Evolutionary conservation across 1,284 basidiomycete species (phyloP), one percentile per base, ranked within the genome.

Genomic region (Trichosporon sp.): DNA sequence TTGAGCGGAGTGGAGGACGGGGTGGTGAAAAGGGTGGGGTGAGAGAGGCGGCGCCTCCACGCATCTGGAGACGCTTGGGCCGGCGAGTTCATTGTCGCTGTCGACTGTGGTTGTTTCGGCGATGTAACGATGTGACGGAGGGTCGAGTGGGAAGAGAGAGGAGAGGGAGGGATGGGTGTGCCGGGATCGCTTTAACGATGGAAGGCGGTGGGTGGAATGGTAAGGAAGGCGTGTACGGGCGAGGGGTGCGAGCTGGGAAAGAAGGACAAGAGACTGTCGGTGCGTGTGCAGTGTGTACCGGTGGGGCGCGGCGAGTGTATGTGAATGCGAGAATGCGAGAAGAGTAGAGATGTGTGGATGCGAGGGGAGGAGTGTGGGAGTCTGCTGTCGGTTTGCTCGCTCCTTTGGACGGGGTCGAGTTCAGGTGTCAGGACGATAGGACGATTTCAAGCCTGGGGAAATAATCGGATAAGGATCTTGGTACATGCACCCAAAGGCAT

Each of bases 11-110:
- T 63, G 14, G 59, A 63, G 32, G 59, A 26, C 32, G 59, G 59
- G 16, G 59, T 63, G 14, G 32, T 26, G 26, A 26, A 35, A 11
- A 40, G 38, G 14, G 31, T 35, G 5, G 63, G 65, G 3, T 70
- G 69, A 4, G 69, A 70, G 26, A 66, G 56, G n/a, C 69, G 65
- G 37, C 69, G 69, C 19, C 40, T 40, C 69, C 69, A 70, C 35
- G 48, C 54, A 43, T 31, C 16, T 2, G 56, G 37, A 26, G 68
- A 51, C 38, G 32, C 43, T 66, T 51, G 46, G 21, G 59, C 59
- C 12, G 59, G 59, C 59, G 59, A 63, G 32, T 63, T 32, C 32
- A 67, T 56, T 37, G 66, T 38, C 32, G 19, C 2, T 35, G 32
- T 56, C 12, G 46, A 16, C 21, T 21, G 51, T 54, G 59, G 32